phyloP scores from a whole-genome alignment of 2,329 filamentous ascomycete species.

The Clonostachys chloroleuca region DNA sequence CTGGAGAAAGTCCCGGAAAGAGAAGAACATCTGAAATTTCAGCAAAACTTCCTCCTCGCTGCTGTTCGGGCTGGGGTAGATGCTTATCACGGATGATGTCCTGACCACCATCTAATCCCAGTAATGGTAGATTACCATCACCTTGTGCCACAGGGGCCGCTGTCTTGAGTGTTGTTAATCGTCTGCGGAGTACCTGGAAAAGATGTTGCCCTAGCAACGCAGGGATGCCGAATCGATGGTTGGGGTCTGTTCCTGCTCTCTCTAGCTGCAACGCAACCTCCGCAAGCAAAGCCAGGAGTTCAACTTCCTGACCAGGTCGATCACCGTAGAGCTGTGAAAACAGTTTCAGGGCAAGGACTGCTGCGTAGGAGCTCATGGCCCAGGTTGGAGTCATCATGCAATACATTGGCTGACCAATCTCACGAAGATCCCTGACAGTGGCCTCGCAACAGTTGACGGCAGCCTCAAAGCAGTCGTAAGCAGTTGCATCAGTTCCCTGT shows the following conservation, averaged over 20 bases:
- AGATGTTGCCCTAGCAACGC: background rate
- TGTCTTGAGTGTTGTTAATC: background rate
- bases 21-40: background rate
- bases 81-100: background rate
- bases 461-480: background rate
- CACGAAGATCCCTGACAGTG: background rate
- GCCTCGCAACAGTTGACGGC: background rate
- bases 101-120: background rate
- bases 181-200: background rate
- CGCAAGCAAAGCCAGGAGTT: background rate
- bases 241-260: background rate
- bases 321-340: background rate
- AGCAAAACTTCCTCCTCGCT: background rate
- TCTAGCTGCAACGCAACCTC: conserved; percentile 1
- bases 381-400: conserved; percentile 1
- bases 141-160: background rate
- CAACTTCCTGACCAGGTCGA: background rate
- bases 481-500: background rate
- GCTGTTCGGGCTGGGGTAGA: background rate
- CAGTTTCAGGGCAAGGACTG: background rate
- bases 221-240: background rate
- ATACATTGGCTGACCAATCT: background rate
- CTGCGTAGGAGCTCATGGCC: conserved; percentile 1
- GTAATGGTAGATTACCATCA: background rate
- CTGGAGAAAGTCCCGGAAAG: background rate